Evolutionary conservation across 2,329 filamentous ascomycete genomes (phyloP).

Genomic region (Didymella glomerata): DNA sequence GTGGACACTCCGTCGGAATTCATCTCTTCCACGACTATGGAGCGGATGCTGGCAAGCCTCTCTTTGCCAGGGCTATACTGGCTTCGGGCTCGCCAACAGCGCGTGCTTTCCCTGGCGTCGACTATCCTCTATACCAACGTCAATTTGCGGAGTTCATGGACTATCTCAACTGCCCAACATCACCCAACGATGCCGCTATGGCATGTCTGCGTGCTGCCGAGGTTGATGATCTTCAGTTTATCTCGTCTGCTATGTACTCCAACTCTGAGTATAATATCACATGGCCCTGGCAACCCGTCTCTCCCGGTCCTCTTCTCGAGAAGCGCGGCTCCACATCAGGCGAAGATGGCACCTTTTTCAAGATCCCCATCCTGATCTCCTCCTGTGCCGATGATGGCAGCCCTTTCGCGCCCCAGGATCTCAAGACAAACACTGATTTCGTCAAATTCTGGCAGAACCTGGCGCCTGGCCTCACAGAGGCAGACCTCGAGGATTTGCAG

Average conservation of each 20-base stretch:
- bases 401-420: conserved; percentile 40
- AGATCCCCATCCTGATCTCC: conserved; percentile 45
- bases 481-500: conserved; percentile 44
- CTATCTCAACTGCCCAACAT: conserved; percentile 36
- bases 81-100: conserved; percentile 49
- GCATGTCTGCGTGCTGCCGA: conserved; percentile 53
- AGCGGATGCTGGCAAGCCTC: conserved; percentile 38
- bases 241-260: conserved; percentile 52
- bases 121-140: conserved; percentile 41
- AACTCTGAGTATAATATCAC: conserved; percentile 53
- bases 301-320: conserved; percentile 57
- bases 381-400: conserved; percentile 50
- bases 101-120: conserved; percentile 46
- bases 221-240: conserved; percentile 50
- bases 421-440: conserved; percentile 51
- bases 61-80: conserved; percentile 47
- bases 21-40: conserved; percentile 51
- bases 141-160: conserved; percentile 46
- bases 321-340: conserved; percentile 55
- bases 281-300: conserved; percentile 61
- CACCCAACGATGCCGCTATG: conserved; percentile 44
- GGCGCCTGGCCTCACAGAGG: conserved; percentile 37
- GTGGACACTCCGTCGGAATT: conserved; percentile 49
- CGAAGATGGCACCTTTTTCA: conserved; percentile 47
- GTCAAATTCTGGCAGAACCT: conserved; percentile 44